Evolutionary conservation across 305 asterid genomes (phyloP), one percentile per base, ranked within the genome.

Genomic region (Fraxinus baroniana): DNA sequence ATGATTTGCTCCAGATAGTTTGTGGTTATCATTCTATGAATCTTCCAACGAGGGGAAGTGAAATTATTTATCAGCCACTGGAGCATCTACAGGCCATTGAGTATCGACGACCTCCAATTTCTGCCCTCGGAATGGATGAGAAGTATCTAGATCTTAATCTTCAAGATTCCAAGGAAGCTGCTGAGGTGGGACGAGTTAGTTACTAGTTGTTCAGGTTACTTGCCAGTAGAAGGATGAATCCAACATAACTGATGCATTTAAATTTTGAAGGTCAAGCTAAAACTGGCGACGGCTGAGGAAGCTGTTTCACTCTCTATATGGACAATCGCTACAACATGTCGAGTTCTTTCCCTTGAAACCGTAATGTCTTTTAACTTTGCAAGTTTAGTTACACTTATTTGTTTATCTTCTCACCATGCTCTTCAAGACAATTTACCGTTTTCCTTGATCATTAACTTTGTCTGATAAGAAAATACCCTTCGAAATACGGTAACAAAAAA

Each of bases 271-370:
- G 93, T 90, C 85, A 88, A 85, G 86, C 82, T 91, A 81, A 91
- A 87, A 85, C 84, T 95, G 84, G 94, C 94, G 78, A 86, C 87
- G 86, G 98, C 94, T 2, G 99, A 95, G 92, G 99, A 94, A 91
- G 98, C 99, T 87, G 88, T 78, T 88, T 89, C 97, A 76, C 89
- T 95, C 86, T 93, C 99, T 80, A 76, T 87, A 44, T 95, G 99
- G 99, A 90, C 99, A 84, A 90, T 93, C 8, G 91, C 97, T 83
- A 88, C 99, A 78, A 86, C 88, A 81, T 95, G 99, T 83, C 96
- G 98, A 80, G 92, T 90, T 85, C 98, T 95, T 90, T 91, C 99
- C 82, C 97, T 94, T 86, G 97, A 94, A 85, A 94, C 81, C 30
- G 99, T 95, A 93, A 90, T 79, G 82, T 57, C 52, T 35, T 10